These are phyloP conservation scores for Arthromyces matolae DNA, from an alignment of 768 basidiomycete genomes.

Conservation along the genomic window DNA sequence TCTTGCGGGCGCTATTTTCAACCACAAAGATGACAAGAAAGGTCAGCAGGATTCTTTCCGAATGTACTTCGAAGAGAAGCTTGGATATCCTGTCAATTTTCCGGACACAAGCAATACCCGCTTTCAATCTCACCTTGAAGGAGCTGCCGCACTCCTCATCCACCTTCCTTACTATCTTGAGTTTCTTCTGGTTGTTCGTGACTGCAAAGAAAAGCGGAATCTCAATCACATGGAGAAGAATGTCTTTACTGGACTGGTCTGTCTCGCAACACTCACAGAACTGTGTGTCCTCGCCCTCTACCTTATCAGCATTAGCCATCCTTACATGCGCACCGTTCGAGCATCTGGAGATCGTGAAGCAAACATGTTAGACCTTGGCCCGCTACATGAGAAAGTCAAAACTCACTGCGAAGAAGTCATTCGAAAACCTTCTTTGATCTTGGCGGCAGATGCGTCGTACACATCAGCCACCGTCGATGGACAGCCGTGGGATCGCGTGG, in stretches of 20 bases:
- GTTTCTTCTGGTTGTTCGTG: conserved; percentile 25
- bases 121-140: conserved; percentile 30
- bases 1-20: conserved; percentile 27
- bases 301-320: conserved; percentile 14
- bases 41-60: conserved; percentile 29
- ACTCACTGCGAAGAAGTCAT: conserved; percentile 14
- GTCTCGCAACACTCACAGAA: conserved; percentile 26
- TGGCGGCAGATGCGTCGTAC: conserved; percentile 10
- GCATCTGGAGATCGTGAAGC: conserved; percentile 2
- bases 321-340: conserved; percentile 25
- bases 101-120: conserved; percentile 36
- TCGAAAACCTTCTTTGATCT: conserved; percentile 18
- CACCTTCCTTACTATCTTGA: conserved; percentile 19
- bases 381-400: conserved; percentile 20
- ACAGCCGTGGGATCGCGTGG: conserved; percentile 15
- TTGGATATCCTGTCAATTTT: conserved; percentile 23
- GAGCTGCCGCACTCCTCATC: conserved; percentile 21
- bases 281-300: conserved; percentile 25
- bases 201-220: conserved; percentile 23
- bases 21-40: conserved; percentile 33
- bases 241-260: conserved; percentile 19
- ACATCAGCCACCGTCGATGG: conserved; percentile 21
- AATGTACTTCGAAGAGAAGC: conserved; percentile 16
- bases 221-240: conserved; percentile 36
- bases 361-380: conserved; percentile 25